Evolutionary conservation across 192 early-diverging fungal genomes (phyloP).

Genomic region (Paraglomus brasilianum): DNA sequence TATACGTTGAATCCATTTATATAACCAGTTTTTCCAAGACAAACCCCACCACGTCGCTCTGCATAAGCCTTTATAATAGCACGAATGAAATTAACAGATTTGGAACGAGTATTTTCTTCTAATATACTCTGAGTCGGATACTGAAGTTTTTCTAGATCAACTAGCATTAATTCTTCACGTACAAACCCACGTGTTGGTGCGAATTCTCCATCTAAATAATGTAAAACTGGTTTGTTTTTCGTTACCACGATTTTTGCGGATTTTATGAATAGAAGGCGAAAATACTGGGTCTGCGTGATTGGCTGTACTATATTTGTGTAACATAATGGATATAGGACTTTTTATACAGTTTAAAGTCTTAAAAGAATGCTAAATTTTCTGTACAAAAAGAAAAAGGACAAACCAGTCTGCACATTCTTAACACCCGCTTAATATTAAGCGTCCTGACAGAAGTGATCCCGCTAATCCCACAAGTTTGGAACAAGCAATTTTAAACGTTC

Average conservation of each 20-base stretch:
- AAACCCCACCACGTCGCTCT: not conserved
- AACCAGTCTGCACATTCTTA: no score
- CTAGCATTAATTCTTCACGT: not conserved
- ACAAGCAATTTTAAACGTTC: no score
- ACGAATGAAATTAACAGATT: constrained; percentile 11
- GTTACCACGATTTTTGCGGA: constrained; percentile 1
- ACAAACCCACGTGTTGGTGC: not conserved
- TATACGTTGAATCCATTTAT: constrained; percentile 7
- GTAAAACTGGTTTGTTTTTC: not conserved
- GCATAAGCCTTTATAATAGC: constrained; percentile 4
- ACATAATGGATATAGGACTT: no score
- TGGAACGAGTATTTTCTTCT: constrained; percentile 9
- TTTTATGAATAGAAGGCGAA: not conserved
- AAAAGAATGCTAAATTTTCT: no score
- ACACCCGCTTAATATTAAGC: no score
- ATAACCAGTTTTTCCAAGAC: constrained; percentile 7
- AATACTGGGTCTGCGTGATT: not conserved
- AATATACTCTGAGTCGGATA: constrained; percentile 12
- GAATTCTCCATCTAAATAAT: not conserved
- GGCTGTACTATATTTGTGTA: no score
- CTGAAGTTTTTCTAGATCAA: not conserved
- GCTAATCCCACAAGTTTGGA: no score
- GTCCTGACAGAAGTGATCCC: no score
- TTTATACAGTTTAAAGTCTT: no score
- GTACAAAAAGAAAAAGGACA: no score